These are phyloP conservation scores for Microbotryum silenes-acaulis DNA, from an alignment of 1,284 basidiomycete species.

Conservation along the genomic window DNA sequence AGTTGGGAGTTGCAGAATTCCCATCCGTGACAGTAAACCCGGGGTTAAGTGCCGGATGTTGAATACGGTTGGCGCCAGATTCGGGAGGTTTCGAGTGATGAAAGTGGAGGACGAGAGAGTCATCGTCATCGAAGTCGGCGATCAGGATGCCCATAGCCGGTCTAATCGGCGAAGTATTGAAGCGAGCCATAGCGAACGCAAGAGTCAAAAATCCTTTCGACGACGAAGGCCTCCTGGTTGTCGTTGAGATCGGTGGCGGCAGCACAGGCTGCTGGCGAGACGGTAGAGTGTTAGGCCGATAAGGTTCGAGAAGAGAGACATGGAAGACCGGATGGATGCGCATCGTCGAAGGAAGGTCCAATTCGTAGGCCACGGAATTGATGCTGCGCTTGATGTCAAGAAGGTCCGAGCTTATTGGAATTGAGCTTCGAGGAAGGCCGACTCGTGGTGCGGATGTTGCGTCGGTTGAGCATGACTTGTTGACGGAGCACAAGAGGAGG, in stretches of 20 bases:
- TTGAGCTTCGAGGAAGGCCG: slow-evolving; percentile 12
- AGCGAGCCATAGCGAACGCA: not conserved
- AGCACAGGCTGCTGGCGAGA: not conserved
- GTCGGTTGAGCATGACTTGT: slow-evolving; percentile 27
- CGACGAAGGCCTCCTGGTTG: not conserved
- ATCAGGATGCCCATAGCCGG: not conserved
- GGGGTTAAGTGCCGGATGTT: no score
- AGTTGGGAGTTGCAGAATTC: no score
- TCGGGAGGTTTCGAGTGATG: no score
- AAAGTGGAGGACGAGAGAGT: no score
- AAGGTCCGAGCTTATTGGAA: slow-evolving; percentile 10
- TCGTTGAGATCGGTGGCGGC: not conserved
- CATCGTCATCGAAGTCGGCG: no score
- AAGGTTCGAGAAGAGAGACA: slow-evolving; percentile 13
- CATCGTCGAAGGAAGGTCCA: slow-evolving; percentile 7
- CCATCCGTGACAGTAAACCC: no score
- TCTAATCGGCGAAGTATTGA: slow-evolving; percentile 9
- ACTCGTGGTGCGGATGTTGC: slow-evolving; percentile 17
- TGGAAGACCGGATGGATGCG: slow-evolving; percentile 9
- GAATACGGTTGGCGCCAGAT: no score
- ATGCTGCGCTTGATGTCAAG: slow-evolving; percentile 1
- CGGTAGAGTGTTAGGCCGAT: not conserved
- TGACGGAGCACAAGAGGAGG: not conserved
- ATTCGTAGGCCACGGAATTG: slow-evolving; percentile 3
- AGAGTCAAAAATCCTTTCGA: not conserved